Conservation (phyloP, 2,329 filamentous ascomycete species). For the Penicillium frequentans region DNA sequence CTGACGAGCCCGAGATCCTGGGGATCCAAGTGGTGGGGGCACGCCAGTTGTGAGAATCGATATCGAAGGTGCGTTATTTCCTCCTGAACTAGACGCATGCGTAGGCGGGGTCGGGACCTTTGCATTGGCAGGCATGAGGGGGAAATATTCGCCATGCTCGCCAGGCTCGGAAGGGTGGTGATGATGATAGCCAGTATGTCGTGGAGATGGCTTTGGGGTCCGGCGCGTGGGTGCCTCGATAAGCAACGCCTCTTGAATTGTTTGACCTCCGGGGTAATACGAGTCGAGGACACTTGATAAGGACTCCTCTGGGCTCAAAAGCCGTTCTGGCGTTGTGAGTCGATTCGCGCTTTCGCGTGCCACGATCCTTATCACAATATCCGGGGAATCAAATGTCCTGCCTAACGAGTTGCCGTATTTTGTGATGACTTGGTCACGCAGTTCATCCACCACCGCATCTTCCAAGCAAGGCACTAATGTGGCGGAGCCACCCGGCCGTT, state of each 20-base stretch:
- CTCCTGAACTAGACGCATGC: conserved; percentile 42
- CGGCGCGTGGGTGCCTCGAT: conserved; percentile 80
- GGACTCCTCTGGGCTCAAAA: conserved; percentile 81
- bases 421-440: conserved; percentile 84
- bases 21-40: conserved; percentile 77
- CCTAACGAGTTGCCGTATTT: conserved; percentile 95
- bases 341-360: conserved; percentile 60
- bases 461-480: conserved; percentile 83
- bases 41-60: conserved; percentile 79
- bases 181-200: conserved; percentile 49
- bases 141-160: conserved; percentile 81
- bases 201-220: conserved; percentile 79
- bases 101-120: conserved; percentile 26
- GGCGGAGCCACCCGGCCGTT: conserved; percentile 77
- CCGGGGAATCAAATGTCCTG: conserved; percentile 83
- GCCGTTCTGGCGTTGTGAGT: conserved; percentile 59
- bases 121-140: conserved; percentile 60
- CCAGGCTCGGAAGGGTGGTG: conserved; percentile 59
- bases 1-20: conserved; percentile 63
- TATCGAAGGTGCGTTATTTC: conserved; percentile 63
- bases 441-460: conserved; percentile 90
- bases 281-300: conserved; percentile 75
- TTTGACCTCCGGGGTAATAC: conserved; percentile 84
- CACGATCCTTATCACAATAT: conserved; percentile 75
- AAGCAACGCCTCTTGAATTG: conserved; percentile 81